Conservation (phyloP, 495 filamentous ascomycete genomes). For the Trichoderma virens region DNA sequence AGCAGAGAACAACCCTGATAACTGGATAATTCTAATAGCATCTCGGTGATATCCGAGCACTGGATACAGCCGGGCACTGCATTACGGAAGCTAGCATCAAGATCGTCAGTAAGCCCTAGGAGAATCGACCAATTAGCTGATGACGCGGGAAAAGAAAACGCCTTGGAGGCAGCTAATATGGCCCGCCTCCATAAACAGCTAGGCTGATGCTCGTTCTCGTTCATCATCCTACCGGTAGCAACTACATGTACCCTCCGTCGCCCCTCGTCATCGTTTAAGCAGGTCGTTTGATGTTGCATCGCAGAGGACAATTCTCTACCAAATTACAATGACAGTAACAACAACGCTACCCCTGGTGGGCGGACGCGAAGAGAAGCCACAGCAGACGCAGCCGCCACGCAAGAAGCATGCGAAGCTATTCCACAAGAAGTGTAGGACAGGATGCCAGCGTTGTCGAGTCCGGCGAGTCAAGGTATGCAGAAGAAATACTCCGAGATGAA, state of each 20-base stretch:
- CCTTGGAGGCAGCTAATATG: too few species aligned
- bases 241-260: neutral
- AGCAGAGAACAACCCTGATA: too few species aligned
- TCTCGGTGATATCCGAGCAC: too few species aligned
- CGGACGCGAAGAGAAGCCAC: neutral
- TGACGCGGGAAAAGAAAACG: too few species aligned
- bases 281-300: neutral
- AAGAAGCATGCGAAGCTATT: slow-evolving; percentile 5
- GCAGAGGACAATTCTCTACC: neutral
- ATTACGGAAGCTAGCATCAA: too few species aligned
- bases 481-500: neutral
- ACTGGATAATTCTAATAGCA: too few species aligned
- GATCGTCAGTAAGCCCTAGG: too few species aligned
- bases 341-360: neutral
- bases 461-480: neutral
- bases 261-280: slow-evolving; percentile 2
- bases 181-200: neutral
- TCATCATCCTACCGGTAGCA: neutral
- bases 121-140: too few species aligned
- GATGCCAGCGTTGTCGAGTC: neutral
- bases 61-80: too few species aligned
- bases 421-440: neutral
- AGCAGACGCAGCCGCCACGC: neutral
- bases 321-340: neutral
- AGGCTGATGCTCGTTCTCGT: neutral